phyloP scores from a whole-genome alignment of 305 asterid species.

The Euphrasia arctica region DNA sequence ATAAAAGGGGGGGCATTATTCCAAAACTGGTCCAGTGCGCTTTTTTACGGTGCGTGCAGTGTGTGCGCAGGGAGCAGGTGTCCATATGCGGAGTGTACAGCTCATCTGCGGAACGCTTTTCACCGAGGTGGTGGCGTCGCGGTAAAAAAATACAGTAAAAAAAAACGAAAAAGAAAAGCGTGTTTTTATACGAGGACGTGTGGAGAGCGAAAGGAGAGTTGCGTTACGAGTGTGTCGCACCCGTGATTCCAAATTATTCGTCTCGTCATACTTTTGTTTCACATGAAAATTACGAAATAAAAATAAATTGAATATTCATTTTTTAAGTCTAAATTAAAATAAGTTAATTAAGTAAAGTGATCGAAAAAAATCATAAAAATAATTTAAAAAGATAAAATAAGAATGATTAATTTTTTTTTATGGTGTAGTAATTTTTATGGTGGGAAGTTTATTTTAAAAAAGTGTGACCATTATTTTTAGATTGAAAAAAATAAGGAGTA shows the following conservation, averaged over 20 bases:
- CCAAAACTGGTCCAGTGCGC: background rate
- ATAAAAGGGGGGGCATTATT: background rate
- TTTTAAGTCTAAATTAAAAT: too few species aligned
- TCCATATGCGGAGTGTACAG: conserved; percentile 21
- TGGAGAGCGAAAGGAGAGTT: conserved; percentile 30
- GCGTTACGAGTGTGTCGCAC: conserved; percentile 30
- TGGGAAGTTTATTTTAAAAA: too few species aligned
- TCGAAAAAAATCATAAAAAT: too few species aligned
- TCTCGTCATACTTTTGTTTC: background rate
- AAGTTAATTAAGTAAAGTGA: too few species aligned
- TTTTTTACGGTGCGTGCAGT: background rate
- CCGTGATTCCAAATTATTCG: conserved; percentile 24
- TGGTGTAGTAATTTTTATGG: too few species aligned
- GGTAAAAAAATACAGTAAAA: background rate
- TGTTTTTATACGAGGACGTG: conserved; percentile 31
- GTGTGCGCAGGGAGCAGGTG: conserved; percentile 8
- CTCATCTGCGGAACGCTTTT: conserved; percentile 20
- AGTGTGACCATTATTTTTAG: too few species aligned
- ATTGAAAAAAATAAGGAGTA: too few species aligned
- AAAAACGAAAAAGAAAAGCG: conserved; percentile 18
- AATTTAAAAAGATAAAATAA: too few species aligned
- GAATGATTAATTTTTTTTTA: too few species aligned
- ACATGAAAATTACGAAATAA: too few species aligned
- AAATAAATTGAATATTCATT: too few species aligned
- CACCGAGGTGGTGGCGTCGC: conserved; percentile 8